Evolutionary conservation across 164 flowering plant genomes (phyloP).

Genomic region (Magnolia changhungtana): DNA sequence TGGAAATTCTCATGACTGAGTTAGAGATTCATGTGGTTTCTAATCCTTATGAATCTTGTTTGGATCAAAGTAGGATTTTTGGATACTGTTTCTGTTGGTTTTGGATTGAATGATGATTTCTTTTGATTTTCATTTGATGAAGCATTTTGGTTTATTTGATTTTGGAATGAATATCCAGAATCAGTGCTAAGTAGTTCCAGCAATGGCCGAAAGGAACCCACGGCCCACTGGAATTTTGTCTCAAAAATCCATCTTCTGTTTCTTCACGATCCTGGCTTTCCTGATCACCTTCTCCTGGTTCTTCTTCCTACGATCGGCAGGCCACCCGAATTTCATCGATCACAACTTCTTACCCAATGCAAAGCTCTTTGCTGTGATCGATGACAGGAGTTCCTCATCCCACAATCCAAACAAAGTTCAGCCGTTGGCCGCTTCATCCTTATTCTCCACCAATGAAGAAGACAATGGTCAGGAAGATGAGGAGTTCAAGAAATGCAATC

Average conservation of each 20-base stretch:
- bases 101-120: no score
- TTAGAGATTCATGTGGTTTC: no score
- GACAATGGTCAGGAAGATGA: conserved; percentile 6
- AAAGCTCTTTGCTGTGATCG: conserved; percentile 18
- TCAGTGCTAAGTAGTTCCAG: no score
- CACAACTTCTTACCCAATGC: conserved; percentile 34
- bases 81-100: no score
- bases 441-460: conserved; percentile 9
- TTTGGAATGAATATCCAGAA: no score
- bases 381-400: conserved; percentile 12
- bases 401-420: conserved; percentile 9
- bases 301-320: conserved; percentile 55
- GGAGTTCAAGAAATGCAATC: conserved; percentile 14
- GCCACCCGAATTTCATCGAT: conserved; percentile 19
- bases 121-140: no score
- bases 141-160: no score
- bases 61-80: no score
- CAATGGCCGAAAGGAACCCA: conserved; percentile 24
- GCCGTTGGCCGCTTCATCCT: conserved; percentile 11
- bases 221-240: conserved; percentile 26
- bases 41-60: no score
- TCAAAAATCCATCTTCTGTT: conserved; percentile 34
- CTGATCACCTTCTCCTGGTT: conserved; percentile 68
- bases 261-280: conserved; percentile 39
- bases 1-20: no score